phyloP scores from a whole-genome alignment of 169 alveolate genomes.

The Cryptosporidium andersoni region DNA sequence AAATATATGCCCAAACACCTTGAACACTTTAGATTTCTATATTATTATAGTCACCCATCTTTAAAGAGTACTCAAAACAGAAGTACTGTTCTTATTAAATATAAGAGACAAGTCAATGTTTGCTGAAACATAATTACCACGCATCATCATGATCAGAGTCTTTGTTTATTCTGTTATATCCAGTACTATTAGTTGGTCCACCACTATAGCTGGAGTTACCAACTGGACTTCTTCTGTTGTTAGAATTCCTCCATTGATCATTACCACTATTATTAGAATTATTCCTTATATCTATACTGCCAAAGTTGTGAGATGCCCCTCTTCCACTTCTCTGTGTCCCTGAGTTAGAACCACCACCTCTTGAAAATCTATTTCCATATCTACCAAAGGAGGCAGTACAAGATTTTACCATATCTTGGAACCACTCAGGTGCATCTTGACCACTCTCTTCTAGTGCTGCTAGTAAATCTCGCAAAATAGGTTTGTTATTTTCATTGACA shows the following conservation, averaged over 20 bases:
- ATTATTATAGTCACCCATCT: too few relatives aligned
- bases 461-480: slow-evolving; percentile 86
- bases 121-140: slow-evolving; percentile 5
- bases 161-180: slow-evolving; percentile 31
- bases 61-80: too few relatives aligned
- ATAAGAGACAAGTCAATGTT: too few relatives aligned
- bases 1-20: too few relatives aligned
- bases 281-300: slow-evolving; percentile 63
- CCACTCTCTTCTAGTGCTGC: slow-evolving; percentile 78
- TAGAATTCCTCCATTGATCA: not conserved
- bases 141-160: slow-evolving; percentile 71
- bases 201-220: slow-evolving; percentile 8
- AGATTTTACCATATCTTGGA: slow-evolving; percentile 74
- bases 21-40: too few relatives aligned
- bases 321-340: slow-evolving; percentile 33
- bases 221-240: slow-evolving; percentile 4
- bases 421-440: slow-evolving; percentile 77
- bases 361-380: slow-evolving; percentile 26
- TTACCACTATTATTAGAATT: slow-evolving; percentile 9
- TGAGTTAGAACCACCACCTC: not conserved
- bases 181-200: slow-evolving; percentile 44
- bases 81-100: too few relatives aligned
- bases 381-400: slow-evolving; percentile 69
- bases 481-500: slow-evolving; percentile 87
- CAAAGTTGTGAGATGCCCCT: slow-evolving; percentile 44